Conservation (phyloP, 2,329 filamentous ascomycete species). For the Leptosphaerulina australis region DNA sequence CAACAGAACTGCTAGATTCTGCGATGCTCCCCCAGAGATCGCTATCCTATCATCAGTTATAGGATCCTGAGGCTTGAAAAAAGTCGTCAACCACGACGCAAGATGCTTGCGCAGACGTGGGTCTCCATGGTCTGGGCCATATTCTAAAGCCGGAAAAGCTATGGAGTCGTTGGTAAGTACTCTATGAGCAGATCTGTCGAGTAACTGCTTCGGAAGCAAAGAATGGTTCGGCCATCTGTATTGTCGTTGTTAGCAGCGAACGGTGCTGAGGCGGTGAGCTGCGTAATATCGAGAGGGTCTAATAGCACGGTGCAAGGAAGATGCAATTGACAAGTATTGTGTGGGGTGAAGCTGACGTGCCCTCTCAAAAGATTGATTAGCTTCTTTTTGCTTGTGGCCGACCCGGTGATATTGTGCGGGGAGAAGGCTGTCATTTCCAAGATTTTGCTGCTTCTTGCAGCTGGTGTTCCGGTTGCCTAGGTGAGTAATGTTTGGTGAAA, state of each 20-base stretch:
- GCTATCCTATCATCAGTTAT: conserved; percentile 68
- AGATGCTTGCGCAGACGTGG: conserved; percentile 65
- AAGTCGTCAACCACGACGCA: conserved; percentile 70
- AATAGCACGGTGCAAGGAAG: conserved; percentile 7
- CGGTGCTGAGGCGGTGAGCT: conserved; percentile 20
- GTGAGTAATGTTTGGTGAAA: conserved; percentile 10
- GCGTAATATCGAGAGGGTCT: conserved; percentile 20
- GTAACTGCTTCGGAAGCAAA: conserved; percentile 69
- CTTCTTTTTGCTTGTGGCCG: conserved; percentile 37
- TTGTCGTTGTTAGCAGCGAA: conserved; percentile 27
- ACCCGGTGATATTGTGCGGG: conserved; percentile 36
- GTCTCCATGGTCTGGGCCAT: conserved; percentile 75
- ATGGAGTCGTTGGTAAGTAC: conserved; percentile 66
- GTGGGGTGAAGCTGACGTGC: conserved; percentile 32
- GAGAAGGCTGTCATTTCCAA: conserved; percentile 37
- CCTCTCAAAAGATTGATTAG: conserved; percentile 47
- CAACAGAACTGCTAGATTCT: conserved; percentile 78
- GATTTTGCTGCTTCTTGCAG: conserved; percentile 11
- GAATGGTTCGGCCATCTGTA: conserved; percentile 68
- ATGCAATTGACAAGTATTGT: conserved; percentile 9
- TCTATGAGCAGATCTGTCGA: conserved; percentile 65
- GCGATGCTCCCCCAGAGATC: conserved; percentile 83
- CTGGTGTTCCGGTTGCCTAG: conserved; percentile 17
- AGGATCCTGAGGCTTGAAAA: conserved; percentile 59
- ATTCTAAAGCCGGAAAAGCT: conserved; percentile 70